Evolutionary conservation across 495 filamentous ascomycete genomes (phyloP), one percentile per base, ranked within the genome.

Genomic region (Penicillium waksmanii): DNA sequence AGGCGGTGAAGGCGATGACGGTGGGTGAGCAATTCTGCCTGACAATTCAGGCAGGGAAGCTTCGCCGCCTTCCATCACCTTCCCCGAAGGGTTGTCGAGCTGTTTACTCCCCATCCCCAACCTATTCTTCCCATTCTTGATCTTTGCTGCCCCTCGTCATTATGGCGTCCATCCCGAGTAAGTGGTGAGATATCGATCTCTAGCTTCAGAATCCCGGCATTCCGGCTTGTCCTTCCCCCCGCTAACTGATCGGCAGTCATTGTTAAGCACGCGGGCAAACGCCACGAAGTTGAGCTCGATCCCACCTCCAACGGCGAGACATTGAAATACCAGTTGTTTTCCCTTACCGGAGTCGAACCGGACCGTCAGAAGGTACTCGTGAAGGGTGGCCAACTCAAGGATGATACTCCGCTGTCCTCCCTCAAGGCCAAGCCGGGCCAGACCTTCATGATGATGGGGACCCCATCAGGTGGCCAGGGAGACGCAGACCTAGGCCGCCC

Each of bases 391-490:
- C 91, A 95, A 72, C 85, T 98, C 53, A 98, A 97, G 73, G 90
- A 98, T 88, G 95, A 97, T 62, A 88, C 91, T 38, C 88, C 89
- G 49, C 82, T 98, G 69, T 89, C 88, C 62, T 90, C 84, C 59
- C 82, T 97, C 58, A 88, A 87, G 55, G 83, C 95, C 60, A 97
- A 97, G 80, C 81, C 90, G 8, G 89, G 90, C 50, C 90, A 96
- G 68, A 85, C 78, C 6, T 91, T 98, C 73, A 96, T 96, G 89
- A 96, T 98, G 91, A 91, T 98, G 87, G 95, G 96, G 15, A 96
- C 91, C 3, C 90, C 95, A 31, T 31, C 27, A 31, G 27, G 27
- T 23, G 84, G 75, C 31, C 83, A 83, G 42, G 82, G 77, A 9
- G 76, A 75, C 21, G 75, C 68, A 50, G 73, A 69, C 13, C 78